A percentile compares a stretch with the other conserved stretches of the same genome.
phyloP scores from a whole-genome alignment of 345 rosid genomes.

The Nephelium lappaceum region DNA sequence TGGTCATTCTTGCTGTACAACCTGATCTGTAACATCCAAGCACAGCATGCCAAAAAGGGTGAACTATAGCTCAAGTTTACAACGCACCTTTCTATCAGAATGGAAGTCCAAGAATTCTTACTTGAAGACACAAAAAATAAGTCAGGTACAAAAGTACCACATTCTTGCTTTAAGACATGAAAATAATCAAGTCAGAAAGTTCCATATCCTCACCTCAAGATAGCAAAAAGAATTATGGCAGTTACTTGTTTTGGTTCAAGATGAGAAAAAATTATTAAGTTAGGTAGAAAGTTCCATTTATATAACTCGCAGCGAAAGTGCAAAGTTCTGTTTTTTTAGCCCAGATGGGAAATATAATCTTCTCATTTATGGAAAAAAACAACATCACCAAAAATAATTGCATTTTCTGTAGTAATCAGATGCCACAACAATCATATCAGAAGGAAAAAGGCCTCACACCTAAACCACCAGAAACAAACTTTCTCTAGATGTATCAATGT shows the following conservation, averaged over 20 bases:
- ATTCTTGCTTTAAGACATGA: background rate
- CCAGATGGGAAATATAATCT: background rate
- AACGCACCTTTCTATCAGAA: background rate
- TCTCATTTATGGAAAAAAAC: background rate
- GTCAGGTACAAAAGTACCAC: background rate
- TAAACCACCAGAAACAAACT: background rate
- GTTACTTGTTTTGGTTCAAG: background rate
- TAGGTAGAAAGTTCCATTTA: background rate
- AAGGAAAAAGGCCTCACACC: background rate
- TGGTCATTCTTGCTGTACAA: background rate
- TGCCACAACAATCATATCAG: background rate
- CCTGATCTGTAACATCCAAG: background rate
- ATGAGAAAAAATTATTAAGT: background rate
- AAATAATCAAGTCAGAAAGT: background rate
- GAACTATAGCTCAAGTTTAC: background rate
- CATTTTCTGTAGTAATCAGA: background rate
- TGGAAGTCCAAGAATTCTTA: background rate
- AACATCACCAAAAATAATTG: background rate
- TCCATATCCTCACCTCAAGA: background rate
- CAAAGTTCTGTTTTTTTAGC: background rate
- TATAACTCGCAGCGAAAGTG: background rate
- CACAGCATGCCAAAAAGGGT: background rate
- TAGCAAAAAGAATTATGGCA: background rate
- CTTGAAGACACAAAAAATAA: background rate
- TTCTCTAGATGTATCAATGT: background rate